Conservation (phyloP, 768 basidiomycete genomes). For the Boletus sensibilis region DNA sequence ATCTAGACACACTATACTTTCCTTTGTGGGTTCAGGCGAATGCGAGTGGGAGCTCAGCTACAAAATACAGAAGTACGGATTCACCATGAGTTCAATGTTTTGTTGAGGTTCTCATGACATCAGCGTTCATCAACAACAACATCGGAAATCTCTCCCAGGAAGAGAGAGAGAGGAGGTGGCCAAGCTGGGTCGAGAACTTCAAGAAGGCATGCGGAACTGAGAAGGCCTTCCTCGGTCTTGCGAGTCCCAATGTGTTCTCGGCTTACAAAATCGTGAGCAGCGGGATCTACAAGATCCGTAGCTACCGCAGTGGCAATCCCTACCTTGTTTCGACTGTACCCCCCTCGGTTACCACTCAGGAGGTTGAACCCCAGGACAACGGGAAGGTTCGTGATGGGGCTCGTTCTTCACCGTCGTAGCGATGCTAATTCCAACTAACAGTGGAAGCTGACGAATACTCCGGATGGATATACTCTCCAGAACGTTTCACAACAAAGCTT, state of each 20-base stretch:
- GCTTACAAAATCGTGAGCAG: not conserved
- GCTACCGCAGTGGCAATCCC: not conserved
- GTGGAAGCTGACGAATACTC: not conserved
- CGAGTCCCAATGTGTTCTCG: not conserved
- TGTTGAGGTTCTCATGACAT: not conserved
- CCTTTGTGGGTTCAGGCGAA: not conserved
- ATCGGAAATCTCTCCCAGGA: not conserved
- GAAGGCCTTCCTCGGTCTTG: not conserved
- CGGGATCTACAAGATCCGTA: constrained; percentile 3
- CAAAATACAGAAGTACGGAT: not conserved
- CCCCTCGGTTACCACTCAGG: not conserved
- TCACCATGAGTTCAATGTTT: not conserved
- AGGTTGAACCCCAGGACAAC: not conserved
- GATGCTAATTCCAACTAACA: not conserved
- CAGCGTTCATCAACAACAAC: not conserved
- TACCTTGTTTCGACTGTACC: not conserved
- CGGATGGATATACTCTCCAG: not conserved
- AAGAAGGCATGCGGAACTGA: not conserved
- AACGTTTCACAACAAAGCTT: too few species aligned
- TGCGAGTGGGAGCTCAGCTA: not conserved
- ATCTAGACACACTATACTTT: not conserved
- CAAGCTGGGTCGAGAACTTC: not conserved
- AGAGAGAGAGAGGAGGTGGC: not conserved
- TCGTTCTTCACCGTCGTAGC: too few species aligned
- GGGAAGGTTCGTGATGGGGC: not conserved